Evolutionary conservation across 768 basidiomycete genomes (phyloP), one percentile per base, ranked within the genome.

Genomic region (Pulveroboletus sp.): DNA sequence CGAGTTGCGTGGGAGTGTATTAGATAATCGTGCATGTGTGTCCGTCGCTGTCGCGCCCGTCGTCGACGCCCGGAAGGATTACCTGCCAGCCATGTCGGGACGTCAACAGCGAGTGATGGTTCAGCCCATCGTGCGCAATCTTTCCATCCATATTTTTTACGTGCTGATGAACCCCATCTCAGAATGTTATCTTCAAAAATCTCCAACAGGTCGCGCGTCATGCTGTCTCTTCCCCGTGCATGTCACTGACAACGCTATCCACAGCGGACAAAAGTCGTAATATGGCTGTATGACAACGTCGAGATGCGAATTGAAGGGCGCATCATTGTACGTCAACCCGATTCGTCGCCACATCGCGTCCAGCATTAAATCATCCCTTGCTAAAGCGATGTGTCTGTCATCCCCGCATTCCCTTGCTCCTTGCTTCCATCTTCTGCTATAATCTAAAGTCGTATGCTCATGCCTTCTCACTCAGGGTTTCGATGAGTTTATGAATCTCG

Each of bases 121-220:
- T 54, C 95, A 97, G 73, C 93, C 93, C 83, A 96, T 96, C 85
- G 94, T 95, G 90, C 62, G 90, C 75, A 0, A 39, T 37, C 28
- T 26, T 18, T 5, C 36, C 33, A 42, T 31, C 39, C 46, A 24
- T 30, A 40, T 40, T 15, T 27, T 9, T 5, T 14, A n/a, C 15
- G 8, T n/a, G 2, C 33, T 57, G 52, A 55, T 54, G 39, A 39
- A 39, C 9, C 33, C 32, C 38, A 21, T 35, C 47, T 28, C 56
- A 94, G 92, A 95, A 95, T 75, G 89, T 95, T 55, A 96, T 96
- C 71, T 96, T 96, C 80, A 94, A 95, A 85, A 91, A 95, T 72
- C 77, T 96, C 28, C 93, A 95, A 67, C 84, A 89, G 73, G 91
- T 86, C 26, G 28, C 26, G 28, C 46, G 44, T 32, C 31, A 33